Evolutionary conservation across 2,329 filamentous ascomycete genomes (phyloP).

Genomic region (Laburnicola sp.): DNA sequence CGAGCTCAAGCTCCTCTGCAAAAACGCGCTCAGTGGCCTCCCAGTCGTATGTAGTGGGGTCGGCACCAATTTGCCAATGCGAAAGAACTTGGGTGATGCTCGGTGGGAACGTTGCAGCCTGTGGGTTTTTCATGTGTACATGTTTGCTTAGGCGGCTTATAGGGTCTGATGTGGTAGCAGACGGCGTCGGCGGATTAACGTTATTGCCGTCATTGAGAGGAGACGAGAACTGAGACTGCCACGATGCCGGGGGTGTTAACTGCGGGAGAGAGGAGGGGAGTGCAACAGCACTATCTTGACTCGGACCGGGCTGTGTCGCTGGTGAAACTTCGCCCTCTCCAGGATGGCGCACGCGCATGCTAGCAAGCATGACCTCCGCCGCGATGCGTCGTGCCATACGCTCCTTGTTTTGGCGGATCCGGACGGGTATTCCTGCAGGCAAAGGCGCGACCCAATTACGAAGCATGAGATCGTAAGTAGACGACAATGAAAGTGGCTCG

Average conservation of each 20-base stretch:
- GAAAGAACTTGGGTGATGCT: conserved; percentile 43
- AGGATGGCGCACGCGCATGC: conserved; percentile 20
- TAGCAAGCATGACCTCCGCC: conserved; percentile 44
- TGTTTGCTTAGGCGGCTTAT: conserved; percentile 43
- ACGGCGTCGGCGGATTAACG: neutral
- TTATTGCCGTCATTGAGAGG: conserved; percentile 15
- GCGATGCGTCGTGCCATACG: conserved; percentile 40
- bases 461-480: conserved; percentile 39
- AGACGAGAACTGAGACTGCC: conserved; percentile 10
- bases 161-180: conserved; percentile 14
- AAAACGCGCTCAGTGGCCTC: conserved; percentile 34
- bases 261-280: conserved; percentile 27
- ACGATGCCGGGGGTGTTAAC: conserved; percentile 2
- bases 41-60: conserved; percentile 49
- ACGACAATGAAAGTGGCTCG: conserved; percentile 19
- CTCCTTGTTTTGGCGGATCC: conserved; percentile 36
- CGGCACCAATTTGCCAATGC: conserved; percentile 47
- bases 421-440: conserved; percentile 25
- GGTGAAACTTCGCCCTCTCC: conserved; percentile 14
- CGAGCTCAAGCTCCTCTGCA: conserved; percentile 32
- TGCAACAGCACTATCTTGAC: conserved; percentile 17
- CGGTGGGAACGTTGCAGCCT: conserved; percentile 29
- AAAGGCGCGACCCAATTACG: conserved; percentile 38
- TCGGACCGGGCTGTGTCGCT: conserved; percentile 9
- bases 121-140: conserved; percentile 37